phyloP scores from a whole-genome alignment of 2,329 filamentous ascomycete genomes.

The Microdochium trichocladiopsis region DNA sequence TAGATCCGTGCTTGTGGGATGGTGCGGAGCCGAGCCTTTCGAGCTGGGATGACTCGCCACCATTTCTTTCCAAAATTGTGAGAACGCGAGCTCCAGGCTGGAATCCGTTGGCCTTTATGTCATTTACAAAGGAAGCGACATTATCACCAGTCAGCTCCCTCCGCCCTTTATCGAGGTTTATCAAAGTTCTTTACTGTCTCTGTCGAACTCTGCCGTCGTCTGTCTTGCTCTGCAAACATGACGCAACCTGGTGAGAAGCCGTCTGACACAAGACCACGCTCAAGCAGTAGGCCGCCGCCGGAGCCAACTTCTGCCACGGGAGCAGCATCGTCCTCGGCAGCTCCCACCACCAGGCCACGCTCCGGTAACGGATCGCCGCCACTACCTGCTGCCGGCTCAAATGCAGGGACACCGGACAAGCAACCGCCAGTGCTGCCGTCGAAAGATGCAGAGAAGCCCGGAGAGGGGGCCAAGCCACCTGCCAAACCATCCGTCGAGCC shows the following conservation, averaged over 20 bases:
- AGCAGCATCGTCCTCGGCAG: background rate
- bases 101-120: too few relatives aligned
- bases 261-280: too few relatives aligned
- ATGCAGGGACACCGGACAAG: background rate
- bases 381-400: too few relatives aligned
- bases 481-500: too few relatives aligned
- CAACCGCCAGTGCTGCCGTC: too few relatives aligned
- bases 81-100: too few relatives aligned
- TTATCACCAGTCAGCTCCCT: background rate
- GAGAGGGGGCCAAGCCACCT: background rate
- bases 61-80: too few relatives aligned
- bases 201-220: background rate
- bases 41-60: too few relatives aligned
- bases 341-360: background rate
- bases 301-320: background rate
- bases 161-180: background rate
- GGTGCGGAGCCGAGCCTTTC: too few relatives aligned
- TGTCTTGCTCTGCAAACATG: background rate
- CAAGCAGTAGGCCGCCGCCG: background rate
- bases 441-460: background rate
- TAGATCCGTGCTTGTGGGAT: too few relatives aligned
- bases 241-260: background rate
- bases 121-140: too few relatives aligned
- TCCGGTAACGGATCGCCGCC: background rate
- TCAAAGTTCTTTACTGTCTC: background rate